Base-by-base conservation (phyloP, 202 grass and related monocot genomes). In the Musa balbisiana region DNA sequence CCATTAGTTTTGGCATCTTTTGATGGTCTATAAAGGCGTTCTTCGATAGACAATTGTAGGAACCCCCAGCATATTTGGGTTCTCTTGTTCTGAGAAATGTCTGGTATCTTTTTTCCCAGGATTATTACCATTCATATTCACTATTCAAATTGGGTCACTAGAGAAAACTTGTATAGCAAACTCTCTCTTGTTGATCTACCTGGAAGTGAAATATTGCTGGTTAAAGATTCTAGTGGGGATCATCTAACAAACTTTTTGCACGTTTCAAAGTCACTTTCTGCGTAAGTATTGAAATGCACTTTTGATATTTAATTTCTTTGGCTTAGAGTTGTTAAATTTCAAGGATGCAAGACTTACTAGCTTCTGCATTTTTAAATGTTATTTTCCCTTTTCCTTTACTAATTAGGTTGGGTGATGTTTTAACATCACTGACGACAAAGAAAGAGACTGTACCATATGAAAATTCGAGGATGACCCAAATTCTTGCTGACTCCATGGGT, bases 61-160 rank as follows among this genome's bases (percentile, higher is more conserved):
- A 69, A 43, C 33, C 33, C 33, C 29, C 8, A 13, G 14, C 3
- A 3, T 49, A 19, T 19, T 17, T 14, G 14, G 10, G 15, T 62
- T 67, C 20, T 74, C 54, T 43, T 80, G 62, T 69, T 70, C 73
- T 64, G 8, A 73, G 73, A 76, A 23, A 76, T 78, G 67, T 58
- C 52, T 25, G 79, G 51, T 50, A 75, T 83, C 80, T 29, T 22
- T 83, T 78, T 50, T 81, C 83, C 66, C 90, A 98, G 94, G 91
- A 91, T 98, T 72, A 67, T 98, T 81, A 94, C 90, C 55, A 98
- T 98, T 78, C 94, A 94, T 83, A 89, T 98, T 81, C 94, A 98
- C 83, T 90, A 89, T 74, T 86, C 85, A 76, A 98, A 98, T 81
- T 83, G 70, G 25, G 77, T 97, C 66, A 93, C 88, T 14, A 85